Base-by-base conservation (phyloP, 495 filamentous ascomycete genomes). In the Trichoderma reesei region DNA sequence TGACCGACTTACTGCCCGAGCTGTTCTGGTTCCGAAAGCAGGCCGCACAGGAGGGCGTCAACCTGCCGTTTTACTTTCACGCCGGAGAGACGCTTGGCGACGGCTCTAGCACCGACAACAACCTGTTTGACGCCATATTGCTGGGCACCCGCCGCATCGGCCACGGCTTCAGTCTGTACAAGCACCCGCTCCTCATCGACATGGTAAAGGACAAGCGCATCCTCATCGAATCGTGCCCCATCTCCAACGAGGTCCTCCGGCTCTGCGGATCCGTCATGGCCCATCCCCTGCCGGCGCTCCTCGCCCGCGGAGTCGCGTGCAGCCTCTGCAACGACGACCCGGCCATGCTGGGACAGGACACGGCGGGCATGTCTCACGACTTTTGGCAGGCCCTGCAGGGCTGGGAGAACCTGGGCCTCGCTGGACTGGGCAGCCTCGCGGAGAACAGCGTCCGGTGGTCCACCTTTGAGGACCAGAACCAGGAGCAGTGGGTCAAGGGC, bases 51-150 rank as follows among this genome's bases (percentile, higher is more conserved):
- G 86, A 91, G 71, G 85, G 81, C 8, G 81, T 96, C 37, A 84
- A 94, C 31, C 87, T 98, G n/a, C 94, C 94, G 3, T 95, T 96
- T 75, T 94, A 93, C 78, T 92, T 98, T 73, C 92, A 96, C 69
- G 94, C 92, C 3, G 94, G 92, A 37, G 91, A 96, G 72, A 87
- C 82, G 44, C 82, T 92, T 0, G 90, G 90, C 16, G 87, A 92
- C 67, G 91, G 90, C 14, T 86, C 84, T 68, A 78, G 76, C 31
- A 85, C 87, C 0, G 91, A 96, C 65, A 79, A 90, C 66, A 96
- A 97, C 69, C 82, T 97, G 3, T 96, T 92, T 73, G 92, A 97
- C 72, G 91, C 91, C 0, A 80, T 98, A 9, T 78, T 97, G 1
- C 83, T 98, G 9, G 92, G 92, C 4, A 91, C 91, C 0, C 81